Evolutionary conservation across 371 early-diverging fungal species (phyloP).

Genomic region (Saksenaea vasiformis): DNA sequence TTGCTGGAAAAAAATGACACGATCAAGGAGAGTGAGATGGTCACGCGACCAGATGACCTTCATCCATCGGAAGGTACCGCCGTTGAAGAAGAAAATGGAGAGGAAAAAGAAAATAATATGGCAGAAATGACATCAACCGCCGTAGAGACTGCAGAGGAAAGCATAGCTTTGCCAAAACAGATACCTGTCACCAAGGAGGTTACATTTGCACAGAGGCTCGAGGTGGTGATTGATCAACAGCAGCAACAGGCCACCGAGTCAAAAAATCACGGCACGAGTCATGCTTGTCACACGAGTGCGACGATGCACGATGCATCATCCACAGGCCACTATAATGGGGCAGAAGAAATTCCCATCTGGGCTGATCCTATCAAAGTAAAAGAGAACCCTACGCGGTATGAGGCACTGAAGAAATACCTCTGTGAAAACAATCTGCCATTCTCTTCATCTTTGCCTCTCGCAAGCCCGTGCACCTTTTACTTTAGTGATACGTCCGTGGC

Average conservation of each 20-base stretch:
- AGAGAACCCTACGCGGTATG: conserved; percentile 36
- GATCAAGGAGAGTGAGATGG: conserved; percentile 2
- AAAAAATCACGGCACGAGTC: conserved; percentile 8
- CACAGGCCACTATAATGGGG: conserved; percentile 14
- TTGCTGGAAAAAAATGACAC: conserved; percentile 8
- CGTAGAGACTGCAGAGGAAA: neutral
- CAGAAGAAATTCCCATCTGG: conserved; percentile 31
- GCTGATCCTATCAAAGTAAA: conserved; percentile 36
- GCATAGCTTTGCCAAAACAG: neutral
- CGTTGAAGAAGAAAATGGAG: neutral
- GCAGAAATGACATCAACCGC: neutral
- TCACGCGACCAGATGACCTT: neutral
- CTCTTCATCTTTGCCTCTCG: conserved; percentile 24
- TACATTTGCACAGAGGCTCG: neutral
- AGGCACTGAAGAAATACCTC: conserved; percentile 26
- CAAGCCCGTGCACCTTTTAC: conserved; percentile 35
- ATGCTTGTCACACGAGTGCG: conserved; percentile 6
- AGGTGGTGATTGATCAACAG: conserved; percentile 3
- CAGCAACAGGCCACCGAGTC: neutral
- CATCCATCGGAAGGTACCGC: neutral
- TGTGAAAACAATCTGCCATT: conserved; percentile 14
- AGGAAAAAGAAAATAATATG: neutral
- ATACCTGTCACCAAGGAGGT: neutral
- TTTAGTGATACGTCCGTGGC: conserved; percentile 51
- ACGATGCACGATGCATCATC: conserved; percentile 15